Evolutionary conservation across 2,329 filamentous ascomycete genomes (phyloP).

Genomic region (Fusarium domesticum): DNA sequence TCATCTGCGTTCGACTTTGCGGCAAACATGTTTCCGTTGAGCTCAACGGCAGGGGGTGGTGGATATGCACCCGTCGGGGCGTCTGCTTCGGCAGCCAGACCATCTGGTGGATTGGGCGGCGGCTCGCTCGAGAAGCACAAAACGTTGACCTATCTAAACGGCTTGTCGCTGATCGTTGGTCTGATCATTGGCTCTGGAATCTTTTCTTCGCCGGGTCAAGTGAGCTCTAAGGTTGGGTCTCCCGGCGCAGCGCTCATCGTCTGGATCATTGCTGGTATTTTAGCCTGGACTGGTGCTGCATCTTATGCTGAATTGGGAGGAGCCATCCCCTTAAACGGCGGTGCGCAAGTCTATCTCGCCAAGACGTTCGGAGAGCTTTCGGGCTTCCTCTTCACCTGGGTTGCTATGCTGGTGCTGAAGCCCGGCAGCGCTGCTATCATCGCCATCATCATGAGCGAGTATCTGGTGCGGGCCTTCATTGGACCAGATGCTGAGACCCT

Average conservation of each 20-base stretch:
- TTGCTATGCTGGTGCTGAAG: slow-evolving; percentile 88
- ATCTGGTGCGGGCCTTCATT: slow-evolving; percentile 82
- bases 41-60: slow-evolving; percentile 67
- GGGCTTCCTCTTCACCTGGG: slow-evolving; percentile 96
- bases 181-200: slow-evolving; percentile 96
- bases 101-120: slow-evolving; percentile 57
- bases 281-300: slow-evolving; percentile 94
- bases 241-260: slow-evolving; percentile 87
- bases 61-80: slow-evolving; percentile 85
- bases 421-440: slow-evolving; percentile 93
- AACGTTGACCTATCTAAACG: slow-evolving; percentile 91
- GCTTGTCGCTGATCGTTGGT: slow-evolving; percentile 84
- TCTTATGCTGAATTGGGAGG: slow-evolving; percentile 95
- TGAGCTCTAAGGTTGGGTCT: slow-evolving; percentile 87
- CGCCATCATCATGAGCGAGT: slow-evolving; percentile 96
- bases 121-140: slow-evolving; percentile 93
- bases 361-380: slow-evolving; percentile 95
- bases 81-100: slow-evolving; percentile 55
- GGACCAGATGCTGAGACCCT: slow-evolving; percentile 80
- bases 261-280: slow-evolving; percentile 84
- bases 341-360: slow-evolving; percentile 86
- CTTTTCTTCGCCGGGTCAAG: slow-evolving; percentile 90
- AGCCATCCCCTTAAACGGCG: slow-evolving; percentile 92
- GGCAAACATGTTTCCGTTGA: slow-evolving; percentile 88
- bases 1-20: slow-evolving; percentile 94